Conservation (phyloP, 2,329 filamentous ascomycete species). For the Dryadomyces sulphureus region DNA sequence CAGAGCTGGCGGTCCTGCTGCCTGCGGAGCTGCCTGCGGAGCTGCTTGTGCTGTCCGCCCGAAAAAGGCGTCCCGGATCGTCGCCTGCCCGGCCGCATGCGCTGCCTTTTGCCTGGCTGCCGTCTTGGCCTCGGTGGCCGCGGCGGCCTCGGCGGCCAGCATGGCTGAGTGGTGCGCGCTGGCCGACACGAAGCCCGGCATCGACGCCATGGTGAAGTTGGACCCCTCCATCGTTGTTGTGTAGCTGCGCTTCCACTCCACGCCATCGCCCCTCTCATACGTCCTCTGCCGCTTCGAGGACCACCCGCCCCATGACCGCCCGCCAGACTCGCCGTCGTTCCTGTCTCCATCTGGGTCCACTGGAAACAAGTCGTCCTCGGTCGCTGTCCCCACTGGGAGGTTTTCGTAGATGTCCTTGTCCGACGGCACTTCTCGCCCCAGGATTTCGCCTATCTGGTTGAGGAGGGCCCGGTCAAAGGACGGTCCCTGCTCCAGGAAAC, state of each 20-base stretch:
- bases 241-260: slow-evolving; percentile 28
- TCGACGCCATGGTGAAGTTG: slow-evolving; percentile 42
- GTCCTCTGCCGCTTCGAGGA: slow-evolving; percentile 9
- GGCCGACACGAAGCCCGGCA: slow-evolving; percentile 48
- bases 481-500: slow-evolving; percentile 46
- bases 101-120: neutral
- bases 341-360: slow-evolving; percentile 33
- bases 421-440: slow-evolving; percentile 46
- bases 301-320: neutral
- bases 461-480: slow-evolving; percentile 49
- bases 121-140: neutral
- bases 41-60: neutral
- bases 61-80: slow-evolving; percentile 4
- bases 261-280: slow-evolving; percentile 7
- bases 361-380: slow-evolving; percentile 56
- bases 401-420: slow-evolving; percentile 36
- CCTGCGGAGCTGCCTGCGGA: neutral
- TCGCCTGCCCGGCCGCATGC: slow-evolving; percentile 4
- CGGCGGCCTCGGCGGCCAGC: slow-evolving; percentile 17
- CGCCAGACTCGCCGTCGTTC: slow-evolving; percentile 11
- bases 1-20: neutral
- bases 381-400: slow-evolving; percentile 36
- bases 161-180: slow-evolving; percentile 34
- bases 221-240: slow-evolving; percentile 47
- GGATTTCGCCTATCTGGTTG: slow-evolving; percentile 53